Base-by-base conservation (phyloP, 208 protist genomes). In the Crithidia bombi region DNA sequence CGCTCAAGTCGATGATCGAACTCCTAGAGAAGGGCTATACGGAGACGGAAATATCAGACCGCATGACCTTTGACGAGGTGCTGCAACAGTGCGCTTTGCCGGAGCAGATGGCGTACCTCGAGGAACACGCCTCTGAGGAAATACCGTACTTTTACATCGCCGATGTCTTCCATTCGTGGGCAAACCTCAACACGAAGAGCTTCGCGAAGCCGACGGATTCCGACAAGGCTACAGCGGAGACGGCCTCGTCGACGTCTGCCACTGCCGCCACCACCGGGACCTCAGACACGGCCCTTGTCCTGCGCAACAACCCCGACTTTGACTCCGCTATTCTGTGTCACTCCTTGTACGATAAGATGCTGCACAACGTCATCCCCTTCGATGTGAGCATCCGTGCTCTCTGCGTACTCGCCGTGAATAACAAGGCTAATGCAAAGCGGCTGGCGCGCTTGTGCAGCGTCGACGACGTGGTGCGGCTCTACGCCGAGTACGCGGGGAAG, bases 111-210 rank as follows among this genome's bases (percentile, higher is more conserved):
- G 76, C 68, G 15, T 96, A 81, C 68, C 81, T 96, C 19, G 86
- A 92, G 71, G 88, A 96, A 44, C 91, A 96, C 70, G 79, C 85
- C 3, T 73, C 66, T 9, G 82, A 94, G 49, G 89, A 93, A 25
- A 93, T 96, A 65, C 91, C 91, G 44, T 96, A 94, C 72, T 94
- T 96, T 64, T 96, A 93, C 83, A 94, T 94, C 69, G 80, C 84
- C 15, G 91, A 96, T 58, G 43, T 96, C 41, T 91, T 96, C 75
- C 79, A 93, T 65, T 78, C 87, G 14, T 96, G 91, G 91, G 79
- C 85, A 17, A 78, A 56, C 25, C 25, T 96, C 10, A 85, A 96
- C 71, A 41, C 64, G 7, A 15, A 47, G 21, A 64, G 61, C 39
- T 88, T 87, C 43, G 51, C 80, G 54, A 41, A 57, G 17, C 54